Evolutionary conservation across 2,329 filamentous ascomycete genomes (phyloP).

Genomic region (Hypoxylon sp.): DNA sequence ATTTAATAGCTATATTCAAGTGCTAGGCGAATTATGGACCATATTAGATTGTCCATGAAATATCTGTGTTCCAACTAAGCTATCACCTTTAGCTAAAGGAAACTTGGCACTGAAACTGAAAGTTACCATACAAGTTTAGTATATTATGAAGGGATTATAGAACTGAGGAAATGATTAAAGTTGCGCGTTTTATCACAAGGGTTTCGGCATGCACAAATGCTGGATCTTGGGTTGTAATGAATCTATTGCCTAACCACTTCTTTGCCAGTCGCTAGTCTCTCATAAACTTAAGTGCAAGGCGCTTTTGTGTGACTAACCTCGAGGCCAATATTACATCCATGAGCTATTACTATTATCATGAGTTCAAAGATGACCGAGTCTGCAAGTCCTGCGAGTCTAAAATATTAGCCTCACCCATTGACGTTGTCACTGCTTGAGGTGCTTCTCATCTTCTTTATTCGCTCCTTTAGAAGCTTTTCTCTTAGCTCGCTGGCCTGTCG

Average conservation of each 20-base stretch:
- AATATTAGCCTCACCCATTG: slow-evolving; percentile 61
- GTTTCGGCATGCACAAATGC: slow-evolving; percentile 15
- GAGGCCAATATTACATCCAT: slow-evolving; percentile 3
- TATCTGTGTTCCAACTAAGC: too few relatives aligned
- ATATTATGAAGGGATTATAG: too few relatives aligned
- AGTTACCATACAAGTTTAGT: too few relatives aligned
- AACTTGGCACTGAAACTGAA: too few relatives aligned
- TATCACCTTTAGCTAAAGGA: too few relatives aligned
- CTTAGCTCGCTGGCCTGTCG: slow-evolving; percentile 59
- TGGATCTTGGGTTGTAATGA: slow-evolving; percentile 13
- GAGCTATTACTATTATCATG: too few relatives aligned
- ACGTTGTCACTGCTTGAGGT: slow-evolving; percentile 57
- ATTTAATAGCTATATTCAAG: too few relatives aligned
- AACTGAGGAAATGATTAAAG: not conserved
- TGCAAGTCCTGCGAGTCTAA: slow-evolving; percentile 55
- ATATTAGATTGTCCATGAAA: too few relatives aligned
- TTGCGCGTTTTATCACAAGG: not conserved
- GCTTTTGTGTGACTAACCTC: slow-evolving; percentile 44
- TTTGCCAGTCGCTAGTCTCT: slow-evolving; percentile 28
- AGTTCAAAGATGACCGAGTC: slow-evolving; percentile 41
- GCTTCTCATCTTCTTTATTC: slow-evolving; percentile 67
- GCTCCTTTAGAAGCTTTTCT: slow-evolving; percentile 64
- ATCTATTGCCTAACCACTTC: slow-evolving; percentile 35
- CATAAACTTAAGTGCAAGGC: slow-evolving; percentile 30
- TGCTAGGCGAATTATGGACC: too few relatives aligned